phyloP scores from a whole-genome alignment of 331 rosid species.

The Saraca asoca region DNA sequence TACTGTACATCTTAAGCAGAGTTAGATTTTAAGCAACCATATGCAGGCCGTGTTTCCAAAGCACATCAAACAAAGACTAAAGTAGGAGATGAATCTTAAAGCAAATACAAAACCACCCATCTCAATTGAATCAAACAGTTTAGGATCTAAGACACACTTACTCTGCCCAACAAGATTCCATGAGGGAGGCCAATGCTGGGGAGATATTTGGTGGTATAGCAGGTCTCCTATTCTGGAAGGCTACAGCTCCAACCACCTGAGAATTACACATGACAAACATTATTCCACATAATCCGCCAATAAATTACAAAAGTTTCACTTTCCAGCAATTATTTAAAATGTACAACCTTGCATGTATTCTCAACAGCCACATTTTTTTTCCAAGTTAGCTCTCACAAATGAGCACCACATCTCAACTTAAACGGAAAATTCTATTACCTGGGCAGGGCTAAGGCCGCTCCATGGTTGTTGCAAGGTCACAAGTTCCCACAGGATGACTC shows the following conservation, averaged over 20 bases:
- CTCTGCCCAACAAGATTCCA: slow-evolving; percentile 98
- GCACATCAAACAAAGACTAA: no score
- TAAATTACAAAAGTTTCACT: slow-evolving; percentile 25
- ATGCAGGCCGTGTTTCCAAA: no score
- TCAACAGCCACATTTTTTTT: slow-evolving; percentile 11
- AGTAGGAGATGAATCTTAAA: background rate
- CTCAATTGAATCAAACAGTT: background rate
- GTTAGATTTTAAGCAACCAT: background rate
- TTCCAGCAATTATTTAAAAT: slow-evolving; percentile 23
- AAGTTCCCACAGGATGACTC: slow-evolving; percentile 95
- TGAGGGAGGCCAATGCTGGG: slow-evolving; percentile 72
- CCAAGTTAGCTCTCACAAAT: slow-evolving; percentile 32
- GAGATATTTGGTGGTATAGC: slow-evolving; percentile 70
- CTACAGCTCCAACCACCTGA: slow-evolving; percentile 98
- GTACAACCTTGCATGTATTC: slow-evolving; percentile 22
- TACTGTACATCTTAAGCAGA: no score
- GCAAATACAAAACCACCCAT: background rate
- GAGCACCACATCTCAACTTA: slow-evolving; percentile 11
- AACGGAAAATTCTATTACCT: slow-evolving; percentile 42
- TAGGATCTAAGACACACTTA: slow-evolving; percentile 24
- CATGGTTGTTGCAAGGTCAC: slow-evolving; percentile 94
- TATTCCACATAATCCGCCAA: slow-evolving; percentile 15
- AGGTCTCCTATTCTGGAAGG: slow-evolving; percentile 91
- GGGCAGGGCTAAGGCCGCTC: slow-evolving; percentile 87
- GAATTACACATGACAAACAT: slow-evolving; percentile 25